A percentile compares a stretch with the other conserved stretches of the same genome.
Conservation (phyloP, 306 rosid genomes). For the Lithocarpus polystachyus region DNA sequence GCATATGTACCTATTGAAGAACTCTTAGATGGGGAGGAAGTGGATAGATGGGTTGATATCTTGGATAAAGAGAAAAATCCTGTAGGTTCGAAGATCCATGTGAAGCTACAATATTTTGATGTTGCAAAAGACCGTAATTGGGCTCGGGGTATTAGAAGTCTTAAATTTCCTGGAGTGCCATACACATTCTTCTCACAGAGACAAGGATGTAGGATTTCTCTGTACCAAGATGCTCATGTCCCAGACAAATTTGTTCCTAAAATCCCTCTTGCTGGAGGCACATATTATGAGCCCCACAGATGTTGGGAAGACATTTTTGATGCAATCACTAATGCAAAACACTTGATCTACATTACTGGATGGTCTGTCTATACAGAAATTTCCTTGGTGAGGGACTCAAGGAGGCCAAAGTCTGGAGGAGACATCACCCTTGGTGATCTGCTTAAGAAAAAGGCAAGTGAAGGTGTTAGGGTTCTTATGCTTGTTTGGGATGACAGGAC, state of each 20-base stretch:
- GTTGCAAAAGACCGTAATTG: slow-evolving; percentile 52
- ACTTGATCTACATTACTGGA: slow-evolving; percentile 66
- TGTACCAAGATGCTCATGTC: slow-evolving; percentile 74
- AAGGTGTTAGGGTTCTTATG: slow-evolving; percentile 67
- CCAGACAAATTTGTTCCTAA: slow-evolving; percentile 66
- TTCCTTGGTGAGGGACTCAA: slow-evolving; percentile 63
- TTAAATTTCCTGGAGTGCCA: slow-evolving; percentile 74
- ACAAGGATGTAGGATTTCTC: slow-evolving; percentile 58
- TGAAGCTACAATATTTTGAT: slow-evolving; percentile 63
- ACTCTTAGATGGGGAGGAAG: slow-evolving; percentile 52
- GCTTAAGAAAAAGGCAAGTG: slow-evolving; percentile 63
- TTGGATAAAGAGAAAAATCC: slow-evolving; percentile 55
- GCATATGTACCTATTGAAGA: slow-evolving; percentile 66
- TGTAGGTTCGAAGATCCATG: slow-evolving; percentile 59
- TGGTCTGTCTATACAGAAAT: slow-evolving; percentile 84
- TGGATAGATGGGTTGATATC: slow-evolving; percentile 63
- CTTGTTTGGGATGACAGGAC: slow-evolving; percentile 87
- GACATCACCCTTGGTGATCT: slow-evolving; percentile 56
- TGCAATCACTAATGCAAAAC: slow-evolving; percentile 63
- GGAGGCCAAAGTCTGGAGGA: slow-evolving; percentile 69
- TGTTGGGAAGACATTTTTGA: slow-evolving; percentile 80
- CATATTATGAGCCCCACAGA: slow-evolving; percentile 50
- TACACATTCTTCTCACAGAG: slow-evolving; percentile 65
- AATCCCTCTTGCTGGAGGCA: slow-evolving; percentile 62
- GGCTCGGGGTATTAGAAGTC: slow-evolving; percentile 55